phyloP scores from a whole-genome alignment of 2,329 filamentous ascomycete species.

The Pestalotiopsis sp. region DNA sequence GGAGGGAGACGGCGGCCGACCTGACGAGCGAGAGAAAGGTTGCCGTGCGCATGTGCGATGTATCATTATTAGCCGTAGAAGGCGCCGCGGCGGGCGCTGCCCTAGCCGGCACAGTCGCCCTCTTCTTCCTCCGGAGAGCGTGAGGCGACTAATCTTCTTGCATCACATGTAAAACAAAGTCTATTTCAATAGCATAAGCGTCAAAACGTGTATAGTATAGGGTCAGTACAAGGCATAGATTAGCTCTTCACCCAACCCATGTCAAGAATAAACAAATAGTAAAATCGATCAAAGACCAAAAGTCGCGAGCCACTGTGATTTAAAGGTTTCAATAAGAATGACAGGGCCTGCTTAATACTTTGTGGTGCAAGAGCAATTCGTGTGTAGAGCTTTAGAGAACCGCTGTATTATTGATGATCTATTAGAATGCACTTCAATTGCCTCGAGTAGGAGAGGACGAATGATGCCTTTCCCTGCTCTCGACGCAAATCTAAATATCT shows the following conservation, averaged over 20 bases:
- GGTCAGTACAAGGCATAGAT: not conserved
- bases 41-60: slow-evolving; percentile 68
- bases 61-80: slow-evolving; percentile 71
- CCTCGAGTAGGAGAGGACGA: not conserved
- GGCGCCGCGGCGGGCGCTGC: slow-evolving; percentile 68
- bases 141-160: slow-evolving; percentile 5
- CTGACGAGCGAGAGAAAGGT: slow-evolving; percentile 69
- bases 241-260: not conserved
- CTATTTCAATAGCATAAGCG: not conserved
- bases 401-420: slow-evolving; percentile 9
- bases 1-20: slow-evolving; percentile 56
- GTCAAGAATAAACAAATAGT: not conserved
- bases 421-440: slow-evolving; percentile 5
- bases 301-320: not conserved
- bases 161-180: not conserved
- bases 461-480: not conserved
- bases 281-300: not conserved
- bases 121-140: slow-evolving; percentile 33
- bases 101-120: slow-evolving; percentile 55
- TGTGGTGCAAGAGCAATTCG: not conserved
- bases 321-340: not conserved
- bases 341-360: not conserved
- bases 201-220: not conserved
- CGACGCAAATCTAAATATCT: slow-evolving; percentile 6
- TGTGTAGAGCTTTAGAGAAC: not conserved